A percentile compares a stretch with the other conserved stretches of the same genome.
phyloP scores from a whole-genome alignment of 257 asterid species.

The Solanum corneliomulleri region DNA sequence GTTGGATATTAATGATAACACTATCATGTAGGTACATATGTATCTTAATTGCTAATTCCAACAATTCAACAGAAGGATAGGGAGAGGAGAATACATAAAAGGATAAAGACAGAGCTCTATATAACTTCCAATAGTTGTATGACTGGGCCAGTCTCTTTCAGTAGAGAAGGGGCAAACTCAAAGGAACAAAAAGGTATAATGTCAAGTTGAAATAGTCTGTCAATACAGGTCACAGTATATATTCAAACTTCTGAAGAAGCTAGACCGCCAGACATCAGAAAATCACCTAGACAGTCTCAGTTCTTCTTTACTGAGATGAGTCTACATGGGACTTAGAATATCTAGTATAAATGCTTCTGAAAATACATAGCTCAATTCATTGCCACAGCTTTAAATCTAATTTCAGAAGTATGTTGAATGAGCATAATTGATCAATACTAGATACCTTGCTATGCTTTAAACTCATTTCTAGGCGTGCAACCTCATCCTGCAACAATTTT shows the following conservation, averaged over 20 bases:
- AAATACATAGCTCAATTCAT: not conserved
- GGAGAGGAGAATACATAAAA: not conserved
- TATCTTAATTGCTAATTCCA: not conserved
- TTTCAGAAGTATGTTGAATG: not conserved
- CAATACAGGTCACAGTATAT: too few species aligned
- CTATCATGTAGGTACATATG: not conserved
- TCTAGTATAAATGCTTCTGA: not conserved
- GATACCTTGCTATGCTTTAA: slow-evolving; percentile 45
- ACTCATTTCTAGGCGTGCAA: slow-evolving; percentile 36
- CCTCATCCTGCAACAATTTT: slow-evolving; percentile 31
- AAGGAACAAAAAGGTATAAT: too few species aligned
- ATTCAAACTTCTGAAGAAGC: not conserved
- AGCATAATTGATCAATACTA: not conserved
- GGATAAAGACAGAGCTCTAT: not conserved
- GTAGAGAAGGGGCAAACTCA: too few species aligned
- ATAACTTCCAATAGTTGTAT: not conserved
- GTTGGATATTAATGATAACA: not conserved
- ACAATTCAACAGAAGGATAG: not conserved
- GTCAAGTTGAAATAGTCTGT: too few species aligned
- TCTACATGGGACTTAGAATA: not conserved
- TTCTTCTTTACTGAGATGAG: not conserved
- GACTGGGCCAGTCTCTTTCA: too few species aligned
- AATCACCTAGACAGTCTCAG: not conserved
- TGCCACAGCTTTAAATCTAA: not conserved
- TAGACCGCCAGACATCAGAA: not conserved